These are phyloP conservation scores for Euryodendron excelsum DNA, from an alignment of 148 eudicot species.

Conservation along the genomic window DNA sequence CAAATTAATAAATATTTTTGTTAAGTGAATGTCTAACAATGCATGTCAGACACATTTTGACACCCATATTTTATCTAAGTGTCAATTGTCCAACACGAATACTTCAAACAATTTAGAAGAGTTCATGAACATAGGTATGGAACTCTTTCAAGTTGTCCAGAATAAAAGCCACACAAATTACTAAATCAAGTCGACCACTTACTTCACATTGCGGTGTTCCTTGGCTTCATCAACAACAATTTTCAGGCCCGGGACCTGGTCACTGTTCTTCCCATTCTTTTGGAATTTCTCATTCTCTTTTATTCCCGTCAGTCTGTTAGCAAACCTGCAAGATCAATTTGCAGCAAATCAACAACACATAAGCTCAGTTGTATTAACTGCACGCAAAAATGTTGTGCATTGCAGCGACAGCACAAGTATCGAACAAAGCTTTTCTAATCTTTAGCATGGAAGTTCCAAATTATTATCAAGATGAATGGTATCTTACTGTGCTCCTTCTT, in stretches of 20 bases:
- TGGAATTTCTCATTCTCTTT: slow-evolving; percentile 89
- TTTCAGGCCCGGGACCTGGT: slow-evolving; percentile 69
- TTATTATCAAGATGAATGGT: not conserved
- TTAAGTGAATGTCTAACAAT: too few species aligned
- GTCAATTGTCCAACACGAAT: too few species aligned
- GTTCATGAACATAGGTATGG: too few species aligned
- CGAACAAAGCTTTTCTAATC: not conserved
- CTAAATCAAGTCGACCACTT: slow-evolving; percentile 23
- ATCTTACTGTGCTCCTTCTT: slow-evolving; percentile 98
- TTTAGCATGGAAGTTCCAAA: not conserved
- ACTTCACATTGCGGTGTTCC: slow-evolving; percentile 72
- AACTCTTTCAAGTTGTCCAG: not conserved
- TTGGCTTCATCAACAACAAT: slow-evolving; percentile 78
- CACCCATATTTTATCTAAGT: too few species aligned
- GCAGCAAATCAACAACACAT: not conserved
- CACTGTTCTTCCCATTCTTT: slow-evolving; percentile 47
- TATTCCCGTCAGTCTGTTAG: slow-evolving; percentile 82
- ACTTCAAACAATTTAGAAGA: too few species aligned
- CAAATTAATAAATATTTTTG: too few species aligned
- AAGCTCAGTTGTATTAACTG: too few species aligned
- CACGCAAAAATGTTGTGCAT: not conserved
- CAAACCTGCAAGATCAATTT: slow-evolving; percentile 60
- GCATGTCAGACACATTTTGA: too few species aligned
- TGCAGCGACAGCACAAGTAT: not conserved
- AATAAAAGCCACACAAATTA: not conserved